Evolutionary conservation across 2,329 filamentous ascomycete species (phyloP), one percentile per base, ranked within the genome.

Genomic region (Cryphonectria nitschkei): DNA sequence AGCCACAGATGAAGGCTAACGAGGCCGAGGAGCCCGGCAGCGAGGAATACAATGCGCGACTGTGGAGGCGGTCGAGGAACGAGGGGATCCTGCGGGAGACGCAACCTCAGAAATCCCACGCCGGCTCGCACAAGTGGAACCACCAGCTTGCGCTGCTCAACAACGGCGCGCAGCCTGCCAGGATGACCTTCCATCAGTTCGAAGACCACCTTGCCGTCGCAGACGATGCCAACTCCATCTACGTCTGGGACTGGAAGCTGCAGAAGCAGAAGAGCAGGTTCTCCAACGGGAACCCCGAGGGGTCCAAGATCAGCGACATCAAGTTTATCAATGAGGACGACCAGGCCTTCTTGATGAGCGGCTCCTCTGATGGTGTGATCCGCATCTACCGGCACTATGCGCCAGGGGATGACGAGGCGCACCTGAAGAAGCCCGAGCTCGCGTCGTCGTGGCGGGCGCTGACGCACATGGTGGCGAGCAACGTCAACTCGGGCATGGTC

Each of bases 311-410:
- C 76, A 97, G 94, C 68, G 95, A 98, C 79, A 90, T 98, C 79
- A 93, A 94, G 69, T 98, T 98, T 80, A 97, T 99, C 84, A 99
- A 99, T 76, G 96, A 99, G 81, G 96, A 99, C 76, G 96, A 99
- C 78, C 94, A 97, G 78, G 96, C 95, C 2, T 89, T 98, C 74
- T 83, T 99, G 70, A 94, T 99, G 88, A 97, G 94, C 0, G 96
- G 96, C 1, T 97, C 95, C 9, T 97, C 94, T 1, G 96, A 99
- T 77, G 96, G 96, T 67, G 93, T 98, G 26, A 89, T 99, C 74
- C 93, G 97, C 74, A 91, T 98, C 43, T 99, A 97, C 82, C 90
- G 94, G 74, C 92, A 96, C 78, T 99, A 99, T 79, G 94, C 98
- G 76, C 90, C 89, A 32, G 87, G 91, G 63, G 71, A 73, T 8